phyloP scores from a whole-genome alignment of 306 rosid species.

The Malus fusca region DNA sequence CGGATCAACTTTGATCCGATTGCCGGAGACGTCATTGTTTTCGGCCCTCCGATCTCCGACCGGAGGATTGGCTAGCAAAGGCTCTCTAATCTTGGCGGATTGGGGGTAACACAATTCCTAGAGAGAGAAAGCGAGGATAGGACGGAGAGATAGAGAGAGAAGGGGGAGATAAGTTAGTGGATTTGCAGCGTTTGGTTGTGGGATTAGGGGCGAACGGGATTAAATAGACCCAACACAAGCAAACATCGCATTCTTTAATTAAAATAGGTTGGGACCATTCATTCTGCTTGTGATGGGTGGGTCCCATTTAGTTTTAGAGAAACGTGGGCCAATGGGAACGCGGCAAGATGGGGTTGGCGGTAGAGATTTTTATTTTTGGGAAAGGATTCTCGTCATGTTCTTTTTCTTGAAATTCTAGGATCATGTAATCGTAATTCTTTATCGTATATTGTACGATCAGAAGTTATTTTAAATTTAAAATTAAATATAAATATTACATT shows the following conservation, averaged over 20 bases:
- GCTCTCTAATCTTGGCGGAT: neutral
- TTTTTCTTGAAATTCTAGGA: too few species aligned
- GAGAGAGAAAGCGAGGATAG: neutral
- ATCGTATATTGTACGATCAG: too few species aligned
- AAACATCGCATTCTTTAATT: neutral
- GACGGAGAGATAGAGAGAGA: neutral
- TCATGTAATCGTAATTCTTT: fast-evolving
- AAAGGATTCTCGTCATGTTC: too few species aligned
- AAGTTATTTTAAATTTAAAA: too few species aligned
- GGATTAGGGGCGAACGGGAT: neutral
- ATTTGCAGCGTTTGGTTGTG: neutral
- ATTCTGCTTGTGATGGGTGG: neutral
- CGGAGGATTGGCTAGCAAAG: neutral
- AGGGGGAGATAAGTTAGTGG: neutral
- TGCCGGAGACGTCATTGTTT: neutral
- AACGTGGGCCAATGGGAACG: too few species aligned
- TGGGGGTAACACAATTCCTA: neutral
- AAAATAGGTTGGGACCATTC: neutral
- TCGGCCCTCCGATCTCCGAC: neutral
- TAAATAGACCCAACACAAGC: neutral
- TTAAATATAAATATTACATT: too few species aligned
- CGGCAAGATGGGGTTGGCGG: neutral
- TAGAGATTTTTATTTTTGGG: too few species aligned
- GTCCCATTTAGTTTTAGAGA: neutral
- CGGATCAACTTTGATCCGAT: conserved; percentile 20